Evolutionary conservation across 108 stramenopile genomes (phyloP).

Genomic region (Mediolabrus comicus): DNA sequence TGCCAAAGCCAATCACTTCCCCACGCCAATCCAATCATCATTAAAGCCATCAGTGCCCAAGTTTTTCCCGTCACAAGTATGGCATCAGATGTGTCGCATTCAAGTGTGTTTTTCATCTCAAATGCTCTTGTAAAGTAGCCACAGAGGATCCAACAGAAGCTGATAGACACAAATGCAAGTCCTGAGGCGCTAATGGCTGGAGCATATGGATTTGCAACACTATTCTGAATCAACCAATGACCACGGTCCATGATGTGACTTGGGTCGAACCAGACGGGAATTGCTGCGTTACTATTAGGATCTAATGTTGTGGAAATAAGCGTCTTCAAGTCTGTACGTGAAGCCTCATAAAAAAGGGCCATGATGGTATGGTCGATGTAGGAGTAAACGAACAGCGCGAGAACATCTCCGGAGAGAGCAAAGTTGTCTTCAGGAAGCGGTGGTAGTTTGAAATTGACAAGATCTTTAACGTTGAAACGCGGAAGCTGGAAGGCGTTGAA

Average conservation of each 20-base stretch:
- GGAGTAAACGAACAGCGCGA: slow-evolving; percentile 73
- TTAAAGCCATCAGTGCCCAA: slow-evolving; percentile 51
- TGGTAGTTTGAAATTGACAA: slow-evolving; percentile 35
- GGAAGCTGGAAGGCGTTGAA: neutral
- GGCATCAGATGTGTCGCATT: slow-evolving; percentile 51
- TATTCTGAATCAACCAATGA: slow-evolving; percentile 27
- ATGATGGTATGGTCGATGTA: slow-evolving; percentile 70
- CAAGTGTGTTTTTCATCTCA: slow-evolving; percentile 57
- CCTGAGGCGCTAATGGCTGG: slow-evolving; percentile 61
- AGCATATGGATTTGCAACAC: slow-evolving; percentile 47
- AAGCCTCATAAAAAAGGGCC: slow-evolving; percentile 34
- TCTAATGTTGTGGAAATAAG: slow-evolving; percentile 8
- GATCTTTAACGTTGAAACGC: slow-evolving; percentile 2
- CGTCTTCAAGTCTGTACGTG: slow-evolving; percentile 2
- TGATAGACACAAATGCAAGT: slow-evolving; percentile 55
- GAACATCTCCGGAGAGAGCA: slow-evolving; percentile 69
- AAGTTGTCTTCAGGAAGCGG: slow-evolving; percentile 78
- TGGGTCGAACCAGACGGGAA: slow-evolving; percentile 69
- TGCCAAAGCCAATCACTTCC: slow-evolving; percentile 27
- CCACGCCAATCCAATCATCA: slow-evolving; percentile 49
- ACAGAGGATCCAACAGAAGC: slow-evolving; percentile 68
- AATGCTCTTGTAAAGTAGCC: slow-evolving; percentile 67
- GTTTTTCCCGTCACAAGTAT: slow-evolving; percentile 62
- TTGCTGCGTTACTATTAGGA: slow-evolving; percentile 1
- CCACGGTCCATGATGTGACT: slow-evolving; percentile 18